These are phyloP conservation scores for Diaporthe australafricana DNA, from an alignment of 2,329 filamentous ascomycete species.

Conservation along the genomic window DNA sequence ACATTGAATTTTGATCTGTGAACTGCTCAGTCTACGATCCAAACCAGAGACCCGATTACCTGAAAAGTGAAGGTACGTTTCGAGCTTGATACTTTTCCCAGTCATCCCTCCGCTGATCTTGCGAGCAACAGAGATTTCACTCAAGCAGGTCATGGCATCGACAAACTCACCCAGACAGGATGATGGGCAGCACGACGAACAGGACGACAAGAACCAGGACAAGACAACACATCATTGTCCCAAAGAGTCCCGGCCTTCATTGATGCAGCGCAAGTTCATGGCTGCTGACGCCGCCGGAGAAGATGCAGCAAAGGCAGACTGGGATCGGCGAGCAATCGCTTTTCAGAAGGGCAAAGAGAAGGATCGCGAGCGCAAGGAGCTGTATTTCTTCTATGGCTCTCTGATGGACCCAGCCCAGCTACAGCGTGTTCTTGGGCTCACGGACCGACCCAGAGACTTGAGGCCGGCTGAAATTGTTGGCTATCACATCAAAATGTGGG, in stretches of 20 bases:
- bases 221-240: not conserved
- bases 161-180: too few relatives aligned
- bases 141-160: too few relatives aligned
- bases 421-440: not conserved
- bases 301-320: not conserved
- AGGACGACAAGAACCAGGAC: not conserved
- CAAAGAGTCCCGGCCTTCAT: not conserved
- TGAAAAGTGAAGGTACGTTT: too few relatives aligned
- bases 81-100: too few relatives aligned
- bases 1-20: too few relatives aligned
- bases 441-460: not conserved
- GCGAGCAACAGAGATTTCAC: too few relatives aligned
- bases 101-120: too few relatives aligned
- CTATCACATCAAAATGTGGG: slow-evolving; percentile 17
- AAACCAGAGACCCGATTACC: too few relatives aligned
- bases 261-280: not conserved
- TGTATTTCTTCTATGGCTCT: slow-evolving; percentile 20
- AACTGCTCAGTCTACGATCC: too few relatives aligned
- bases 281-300: not conserved
- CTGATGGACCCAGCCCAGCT: not conserved
- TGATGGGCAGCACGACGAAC: not conserved
- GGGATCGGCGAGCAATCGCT: not conserved
- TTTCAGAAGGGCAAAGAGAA: not conserved
- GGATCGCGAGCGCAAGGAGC: not conserved
- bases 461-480: not conserved